Conservation (phyloP, 73 alveolate species). For the Symbiodinium natans region DNA sequence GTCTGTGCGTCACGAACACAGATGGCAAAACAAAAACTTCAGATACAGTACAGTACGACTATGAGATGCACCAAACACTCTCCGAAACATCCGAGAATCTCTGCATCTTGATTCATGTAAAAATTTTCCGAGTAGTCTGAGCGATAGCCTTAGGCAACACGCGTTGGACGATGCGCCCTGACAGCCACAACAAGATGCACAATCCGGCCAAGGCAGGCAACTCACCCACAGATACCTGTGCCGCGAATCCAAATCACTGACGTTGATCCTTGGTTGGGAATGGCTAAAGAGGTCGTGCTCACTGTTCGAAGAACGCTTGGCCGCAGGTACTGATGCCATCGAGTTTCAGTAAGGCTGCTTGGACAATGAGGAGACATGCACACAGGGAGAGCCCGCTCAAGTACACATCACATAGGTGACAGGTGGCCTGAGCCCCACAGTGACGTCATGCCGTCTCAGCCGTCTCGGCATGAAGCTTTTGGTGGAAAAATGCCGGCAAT, state of each 20-base stretch:
- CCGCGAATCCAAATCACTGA: constrained; percentile 54
- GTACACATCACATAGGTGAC: neutral
- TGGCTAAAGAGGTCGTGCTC: no score
- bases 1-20: no score
- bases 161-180: neutral
- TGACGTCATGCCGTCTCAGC: neutral
- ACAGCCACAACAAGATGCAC: neutral
- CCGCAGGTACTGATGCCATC: neutral
- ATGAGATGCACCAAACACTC: no score
- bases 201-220: neutral
- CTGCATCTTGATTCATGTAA: constrained; percentile 81
- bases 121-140: constrained; percentile 69
- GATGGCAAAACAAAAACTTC: no score
- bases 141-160: constrained; percentile 27
- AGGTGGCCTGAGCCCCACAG: neutral
- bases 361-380: constrained; percentile 8
- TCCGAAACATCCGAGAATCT: no score
- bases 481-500: neutral
- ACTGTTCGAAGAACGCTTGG: no score
- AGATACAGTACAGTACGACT: no score
- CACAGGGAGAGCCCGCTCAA: constrained; percentile 7
- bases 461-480: no score
- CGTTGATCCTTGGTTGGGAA: constrained; percentile 55
- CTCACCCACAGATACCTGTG: constrained; percentile 82
- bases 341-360: constrained; percentile 52